Percentiles rank a stretch among this genome's conserved stretches.
These are phyloP conservation scores for Herpetomonas muscarum DNA, from an alignment of 208 protist genomes.

Conservation along the genomic window DNA sequence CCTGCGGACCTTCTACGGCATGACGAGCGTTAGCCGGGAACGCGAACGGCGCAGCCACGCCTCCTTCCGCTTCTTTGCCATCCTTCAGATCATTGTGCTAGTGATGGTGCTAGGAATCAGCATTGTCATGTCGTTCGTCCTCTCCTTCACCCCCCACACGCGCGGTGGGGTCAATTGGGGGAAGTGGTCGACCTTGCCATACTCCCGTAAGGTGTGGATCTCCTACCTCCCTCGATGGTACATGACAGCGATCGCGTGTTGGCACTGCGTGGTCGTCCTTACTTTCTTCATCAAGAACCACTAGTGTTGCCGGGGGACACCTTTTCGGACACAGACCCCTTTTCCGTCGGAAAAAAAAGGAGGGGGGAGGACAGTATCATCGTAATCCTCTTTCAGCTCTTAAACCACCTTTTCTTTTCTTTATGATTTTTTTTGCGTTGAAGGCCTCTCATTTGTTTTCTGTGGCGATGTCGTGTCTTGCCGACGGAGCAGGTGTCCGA, in stretches of 20 bases:
- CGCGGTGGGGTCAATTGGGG: slow-evolving; percentile 33
- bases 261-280: slow-evolving; percentile 13
- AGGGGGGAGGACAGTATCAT: neutral
- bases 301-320: slow-evolving; percentile 7
- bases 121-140: slow-evolving; percentile 32
- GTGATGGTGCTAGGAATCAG: slow-evolving; percentile 12
- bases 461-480: neutral
- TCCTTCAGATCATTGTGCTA: slow-evolving; percentile 1
- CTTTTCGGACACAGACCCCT: no score
- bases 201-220: slow-evolving; percentile 26
- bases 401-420: neutral
- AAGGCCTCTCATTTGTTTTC: neutral
- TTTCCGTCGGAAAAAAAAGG: slow-evolving; percentile 1
- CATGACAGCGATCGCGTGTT: slow-evolving; percentile 23
- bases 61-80: slow-evolving; percentile 7
- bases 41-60: slow-evolving; percentile 4
- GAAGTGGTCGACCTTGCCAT: slow-evolving; percentile 21
- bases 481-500: no score
- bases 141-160: slow-evolving; percentile 18
- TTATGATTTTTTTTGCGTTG: slow-evolving; percentile 7
- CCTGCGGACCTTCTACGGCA: slow-evolving; percentile 4
- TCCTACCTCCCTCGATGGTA: slow-evolving; percentile 31
- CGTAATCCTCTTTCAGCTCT: slow-evolving; percentile 5
- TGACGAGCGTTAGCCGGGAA: slow-evolving; percentile 18
- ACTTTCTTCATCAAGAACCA: slow-evolving; percentile 36